phyloP scores from a whole-genome alignment of 179 eudicot genomes.

The Camellia oleifera region DNA sequence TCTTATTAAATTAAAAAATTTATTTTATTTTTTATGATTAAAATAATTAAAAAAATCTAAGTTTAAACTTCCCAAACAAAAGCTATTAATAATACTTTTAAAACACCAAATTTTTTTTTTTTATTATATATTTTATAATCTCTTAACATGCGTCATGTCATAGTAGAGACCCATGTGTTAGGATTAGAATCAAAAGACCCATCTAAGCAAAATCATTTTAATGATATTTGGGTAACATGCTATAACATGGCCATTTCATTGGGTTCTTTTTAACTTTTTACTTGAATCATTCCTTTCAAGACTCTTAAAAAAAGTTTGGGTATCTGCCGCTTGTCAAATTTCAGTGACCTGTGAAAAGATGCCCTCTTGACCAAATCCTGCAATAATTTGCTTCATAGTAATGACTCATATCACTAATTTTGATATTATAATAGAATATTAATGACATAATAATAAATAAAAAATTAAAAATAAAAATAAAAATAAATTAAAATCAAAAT shows the following conservation, averaged over 20 bases:
- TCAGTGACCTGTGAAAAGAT: not conserved
- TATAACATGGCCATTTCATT: slow-evolving; percentile 12
- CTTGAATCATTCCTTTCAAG: slow-evolving; percentile 6
- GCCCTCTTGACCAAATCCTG: not conserved
- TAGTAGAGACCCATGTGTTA: not conserved
- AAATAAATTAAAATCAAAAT: no score
- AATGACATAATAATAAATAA: no score
- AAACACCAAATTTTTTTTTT: not conserved
- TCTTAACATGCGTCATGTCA: not conserved
- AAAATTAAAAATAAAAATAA: no score
- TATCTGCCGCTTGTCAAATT: slow-evolving; percentile 4
- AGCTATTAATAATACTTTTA: not conserved
- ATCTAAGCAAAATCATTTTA: not conserved
- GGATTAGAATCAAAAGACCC: not conserved
- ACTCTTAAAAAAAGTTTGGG: not conserved
- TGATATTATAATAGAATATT: no score
- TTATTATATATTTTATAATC: not conserved
- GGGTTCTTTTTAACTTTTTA: slow-evolving; percentile 3
- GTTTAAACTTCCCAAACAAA: no score
- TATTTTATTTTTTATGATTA: no score
- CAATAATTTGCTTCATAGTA: not conserved
- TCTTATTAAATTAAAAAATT: no score
- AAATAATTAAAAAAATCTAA: no score
- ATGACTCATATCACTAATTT: no score
- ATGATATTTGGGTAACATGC: slow-evolving; percentile 8